Base-by-base conservation (phyloP, 2,329 filamentous ascomycete genomes). In the Stagonosporopsis tanaceti region DNA sequence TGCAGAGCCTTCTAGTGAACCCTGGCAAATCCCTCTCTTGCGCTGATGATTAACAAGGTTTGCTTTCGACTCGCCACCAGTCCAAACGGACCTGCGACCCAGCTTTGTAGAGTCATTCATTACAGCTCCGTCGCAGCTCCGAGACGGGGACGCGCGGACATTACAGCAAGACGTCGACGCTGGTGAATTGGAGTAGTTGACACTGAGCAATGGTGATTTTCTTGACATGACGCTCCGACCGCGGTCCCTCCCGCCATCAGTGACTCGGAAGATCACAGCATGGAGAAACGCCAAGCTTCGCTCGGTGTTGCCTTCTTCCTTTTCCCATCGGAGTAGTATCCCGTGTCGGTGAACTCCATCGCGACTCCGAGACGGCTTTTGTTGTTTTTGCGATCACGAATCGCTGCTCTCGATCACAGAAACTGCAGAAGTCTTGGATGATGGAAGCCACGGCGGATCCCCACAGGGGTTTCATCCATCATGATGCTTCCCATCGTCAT, bases 401-500 rank as follows among this genome's bases (percentile, higher is more conserved):
- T 32, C 8, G 30, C 30, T 12, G 30, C 30, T 32, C 30, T 14
- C 11, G 30, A 32, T 7, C 30, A 6, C 35, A 24, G 5, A 35
- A 41, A 28, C 14, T 17, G 42, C 12, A 17, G 14, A 14, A 11
- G 12, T 2, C 41, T 34, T 9, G 44, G 12, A 40, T 24, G 44
- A 48, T 25, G 25, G 32, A 44, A 24, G 17, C 41, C 37, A 35
- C 47, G 35, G 47, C 17, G 25, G 53, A 51, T 57, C 38, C 15
- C 22, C 44, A 39, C 54, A 57, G 27, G 46, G 35, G 27, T 28
- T 15, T 22, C 7, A 25, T 27, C 30, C 37, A 48, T 45, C 38
- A 52, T 53, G 44, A 53, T 39, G 40, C 46, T 4, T 4, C n/a
- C 2, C 22, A 44, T 20, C 44, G 44, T 57, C 44, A 48, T 57